Evolutionary conservation across 2,329 filamentous ascomycete species (phyloP).

Genomic region (Sporothrix inflata): DNA sequence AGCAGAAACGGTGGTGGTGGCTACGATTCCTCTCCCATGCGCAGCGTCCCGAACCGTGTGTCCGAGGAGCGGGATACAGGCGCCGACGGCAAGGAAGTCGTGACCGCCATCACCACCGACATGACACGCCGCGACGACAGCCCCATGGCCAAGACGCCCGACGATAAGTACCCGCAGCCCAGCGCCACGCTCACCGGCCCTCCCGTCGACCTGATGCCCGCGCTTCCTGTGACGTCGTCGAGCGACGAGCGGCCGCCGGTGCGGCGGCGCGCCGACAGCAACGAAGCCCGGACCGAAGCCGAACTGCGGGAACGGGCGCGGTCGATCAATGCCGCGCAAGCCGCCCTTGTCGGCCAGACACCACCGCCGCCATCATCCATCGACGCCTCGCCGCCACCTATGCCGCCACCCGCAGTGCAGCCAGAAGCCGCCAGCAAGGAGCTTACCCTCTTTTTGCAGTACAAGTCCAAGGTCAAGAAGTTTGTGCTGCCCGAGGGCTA

Average conservation of each 20-base stretch:
- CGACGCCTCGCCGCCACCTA: not conserved
- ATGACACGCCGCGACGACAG: conserved; percentile 43
- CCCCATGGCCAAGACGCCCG: conserved; percentile 61
- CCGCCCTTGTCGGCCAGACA: conserved; percentile 23
- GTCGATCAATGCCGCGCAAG: conserved; percentile 25
- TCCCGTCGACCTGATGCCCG: conserved; percentile 49
- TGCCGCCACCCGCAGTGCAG: not conserved
- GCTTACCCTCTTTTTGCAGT: conserved; percentile 90
- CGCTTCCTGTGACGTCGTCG: conserved; percentile 41
- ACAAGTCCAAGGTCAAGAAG: conserved; percentile 97
- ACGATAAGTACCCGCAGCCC: conserved; percentile 62
- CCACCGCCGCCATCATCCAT: not conserved
- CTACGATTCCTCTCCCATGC: conserved; percentile 65
- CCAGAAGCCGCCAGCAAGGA: conserved; percentile 66
- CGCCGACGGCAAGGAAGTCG: conserved; percentile 26
- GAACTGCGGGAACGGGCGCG: conserved; percentile 33
- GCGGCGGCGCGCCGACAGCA: conserved; percentile 9
- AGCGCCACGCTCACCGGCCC: conserved; percentile 65
- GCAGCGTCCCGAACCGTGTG: conserved; percentile 58
- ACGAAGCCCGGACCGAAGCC: conserved; percentile 13
- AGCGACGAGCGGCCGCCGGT: conserved; percentile 36
- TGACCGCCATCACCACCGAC: not conserved
- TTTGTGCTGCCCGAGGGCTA: conserved; percentile 85
- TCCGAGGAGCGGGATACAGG: conserved; percentile 60
- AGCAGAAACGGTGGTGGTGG: conserved; percentile 34